Conservation (phyloP, 306 rosid genomes). For the Ormosia emarginata region DNA sequence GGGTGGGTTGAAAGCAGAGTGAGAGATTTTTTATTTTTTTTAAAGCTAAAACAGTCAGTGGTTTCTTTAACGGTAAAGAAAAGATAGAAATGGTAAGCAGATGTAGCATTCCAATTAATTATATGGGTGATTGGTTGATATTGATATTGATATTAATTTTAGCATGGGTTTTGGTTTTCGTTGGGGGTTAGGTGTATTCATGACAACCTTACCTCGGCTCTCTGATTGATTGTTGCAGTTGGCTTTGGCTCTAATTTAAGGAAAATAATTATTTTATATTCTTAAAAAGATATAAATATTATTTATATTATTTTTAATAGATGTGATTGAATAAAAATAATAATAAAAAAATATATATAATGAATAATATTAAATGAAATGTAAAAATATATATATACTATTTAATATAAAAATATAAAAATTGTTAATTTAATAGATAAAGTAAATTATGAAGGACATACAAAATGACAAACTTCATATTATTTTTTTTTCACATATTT, state of each 20-base stretch:
- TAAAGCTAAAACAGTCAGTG: too few relatives aligned
- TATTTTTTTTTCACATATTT: background rate
- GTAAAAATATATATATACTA: too few relatives aligned
- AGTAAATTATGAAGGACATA: background rate
- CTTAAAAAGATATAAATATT: too few relatives aligned
- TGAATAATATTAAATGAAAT: too few relatives aligned
- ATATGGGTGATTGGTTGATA: background rate
- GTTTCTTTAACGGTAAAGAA: background rate
- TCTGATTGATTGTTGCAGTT: background rate
- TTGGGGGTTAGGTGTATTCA: constrained; percentile 55
- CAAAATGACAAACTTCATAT: background rate
- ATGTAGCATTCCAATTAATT: constrained; percentile 7
- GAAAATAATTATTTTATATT: too few relatives aligned
- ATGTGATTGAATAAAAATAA: too few relatives aligned
- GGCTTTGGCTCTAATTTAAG: background rate
- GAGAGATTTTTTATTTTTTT: too few relatives aligned
- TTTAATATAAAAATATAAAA: too few relatives aligned
- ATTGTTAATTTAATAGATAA: too few relatives aligned
- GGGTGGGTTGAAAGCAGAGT: background rate
- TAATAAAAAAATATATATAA: too few relatives aligned
- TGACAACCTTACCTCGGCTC: constrained; percentile 15
- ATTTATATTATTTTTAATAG: too few relatives aligned
- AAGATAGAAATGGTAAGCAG: background rate
- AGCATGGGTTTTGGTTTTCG: constrained; percentile 31
- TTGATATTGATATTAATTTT: constrained; percentile 4